These are phyloP conservation scores for Neohortaea acidophila DNA, from an alignment of 495 filamentous ascomycete genomes.

Conservation along the genomic window DNA sequence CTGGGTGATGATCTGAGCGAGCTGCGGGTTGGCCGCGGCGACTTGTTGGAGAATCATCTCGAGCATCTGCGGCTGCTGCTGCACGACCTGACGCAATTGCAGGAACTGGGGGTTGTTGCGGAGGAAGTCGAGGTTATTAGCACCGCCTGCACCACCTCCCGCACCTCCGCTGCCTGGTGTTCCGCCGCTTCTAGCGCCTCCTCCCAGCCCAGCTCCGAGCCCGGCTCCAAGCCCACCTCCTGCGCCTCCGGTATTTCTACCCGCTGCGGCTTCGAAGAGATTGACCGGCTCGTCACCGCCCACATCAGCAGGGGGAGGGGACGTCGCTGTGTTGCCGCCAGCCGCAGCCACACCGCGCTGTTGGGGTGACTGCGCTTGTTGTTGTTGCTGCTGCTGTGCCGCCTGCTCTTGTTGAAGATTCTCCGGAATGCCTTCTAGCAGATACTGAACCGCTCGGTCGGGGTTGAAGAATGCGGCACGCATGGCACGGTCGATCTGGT, in stretches of 20 bases:
- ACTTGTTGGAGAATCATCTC: slow-evolving; percentile 95
- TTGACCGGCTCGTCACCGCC: slow-evolving; percentile 64
- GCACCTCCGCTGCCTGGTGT: slow-evolving; percentile 24
- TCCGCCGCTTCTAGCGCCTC: no score
- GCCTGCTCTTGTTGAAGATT: slow-evolving; percentile 53
- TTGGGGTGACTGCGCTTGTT: slow-evolving; percentile 13
- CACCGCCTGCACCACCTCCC: slow-evolving; percentile 33
- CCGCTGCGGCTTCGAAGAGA: slow-evolving; percentile 85
- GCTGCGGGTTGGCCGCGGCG: slow-evolving; percentile 85
- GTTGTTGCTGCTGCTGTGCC: background rate
- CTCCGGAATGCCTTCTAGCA: slow-evolving; percentile 83
- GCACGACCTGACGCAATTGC: slow-evolving; percentile 88
- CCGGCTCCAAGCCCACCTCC: slow-evolving; percentile 17
- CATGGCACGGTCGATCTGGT: slow-evolving; percentile 83
- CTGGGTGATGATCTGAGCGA: slow-evolving; percentile 75
- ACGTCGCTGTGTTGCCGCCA: slow-evolving; percentile 5
- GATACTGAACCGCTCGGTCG: slow-evolving; percentile 91
- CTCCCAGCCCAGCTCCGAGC: slow-evolving; percentile 14
- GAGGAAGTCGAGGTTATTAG: slow-evolving; percentile 83
- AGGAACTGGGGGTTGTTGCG: slow-evolving; percentile 94
- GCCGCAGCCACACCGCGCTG: slow-evolving; percentile 19
- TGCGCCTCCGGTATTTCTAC: slow-evolving; percentile 33
- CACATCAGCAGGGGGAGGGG: slow-evolving; percentile 19
- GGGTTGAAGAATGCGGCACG: slow-evolving; percentile 93
- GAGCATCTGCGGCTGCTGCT: slow-evolving; percentile 94